Base-by-base conservation (phyloP, 2,329 filamentous ascomycete species). In the Fusarium proliferatum region DNA sequence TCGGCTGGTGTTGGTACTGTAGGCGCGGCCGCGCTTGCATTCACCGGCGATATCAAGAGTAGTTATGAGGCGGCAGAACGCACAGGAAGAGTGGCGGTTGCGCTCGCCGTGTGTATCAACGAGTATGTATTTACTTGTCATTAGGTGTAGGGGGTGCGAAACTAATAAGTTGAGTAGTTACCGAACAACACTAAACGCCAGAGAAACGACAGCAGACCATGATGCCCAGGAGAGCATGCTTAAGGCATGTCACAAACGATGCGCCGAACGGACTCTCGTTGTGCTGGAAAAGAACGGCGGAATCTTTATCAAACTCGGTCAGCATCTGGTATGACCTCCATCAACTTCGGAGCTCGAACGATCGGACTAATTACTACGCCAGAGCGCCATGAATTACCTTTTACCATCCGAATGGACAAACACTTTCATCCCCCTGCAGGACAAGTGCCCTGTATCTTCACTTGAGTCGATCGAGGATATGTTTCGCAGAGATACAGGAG, bases 301-400 rank as follows among this genome's bases (percentile, higher is more conserved):
- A 34, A 97, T 99, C 72, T 99, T 98, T 78, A 98, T 99, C 81
- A 99, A 99, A 84, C 86, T 99, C 43, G 96, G 96, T 12, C 96
- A 99, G 79, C 96, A 99, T 83, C 83, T 99, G 83, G 91, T 92
- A 86, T 46, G 83, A 56, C 41, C 33, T 28, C 38, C 13, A 28
- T 55, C 39, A 28, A 19, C 21, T 46, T 39, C 30, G 11, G 21
- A 33, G 21, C 26, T 52, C 28, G 39, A 51, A 28, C 28, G 55
- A 51, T 39, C 33, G 26, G 42, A 53, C 79, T 81, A 66, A 84
- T 73, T 41, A 45, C 38, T 79, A 69, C 42, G 16, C n/a, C 73
- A 92, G 90, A 97, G 94, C 82, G 96, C 94, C 73, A 94, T 98
- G 93, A 97, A 96, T 79, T 98, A 98, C 81, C 88, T 98, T 15